Evolutionary conservation across 768 basidiomycete genomes (phyloP).

Genomic region (Crassisporium funariophilum): DNA sequence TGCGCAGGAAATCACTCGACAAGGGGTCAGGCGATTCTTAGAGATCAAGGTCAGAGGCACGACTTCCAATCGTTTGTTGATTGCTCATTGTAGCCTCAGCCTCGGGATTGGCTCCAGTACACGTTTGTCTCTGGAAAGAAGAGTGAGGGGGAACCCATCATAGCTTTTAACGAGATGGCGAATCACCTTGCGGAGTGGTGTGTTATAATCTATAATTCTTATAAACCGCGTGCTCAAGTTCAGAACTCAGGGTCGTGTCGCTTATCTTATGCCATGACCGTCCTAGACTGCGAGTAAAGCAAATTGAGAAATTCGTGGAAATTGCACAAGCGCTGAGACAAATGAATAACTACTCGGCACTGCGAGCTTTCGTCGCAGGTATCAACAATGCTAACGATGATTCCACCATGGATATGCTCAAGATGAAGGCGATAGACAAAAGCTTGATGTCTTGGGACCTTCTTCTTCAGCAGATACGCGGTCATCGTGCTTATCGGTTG

Average conservation of each 20-base stretch:
- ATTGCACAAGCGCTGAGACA: slow-evolving; percentile 79
- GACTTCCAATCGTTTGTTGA: slow-evolving; percentile 9
- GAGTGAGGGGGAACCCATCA: slow-evolving; percentile 69
- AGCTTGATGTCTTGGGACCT: slow-evolving; percentile 82
- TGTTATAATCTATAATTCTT: slow-evolving; percentile 20
- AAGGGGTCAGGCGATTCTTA: slow-evolving; percentile 70
- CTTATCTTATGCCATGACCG: slow-evolving; percentile 88
- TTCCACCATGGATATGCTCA: slow-evolving; percentile 75
- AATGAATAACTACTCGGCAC: slow-evolving; percentile 89
- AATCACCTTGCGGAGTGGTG: slow-evolving; percentile 88
- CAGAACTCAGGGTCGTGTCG: slow-evolving; percentile 74
- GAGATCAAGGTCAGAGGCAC: slow-evolving; percentile 65
- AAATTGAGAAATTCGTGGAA: slow-evolving; percentile 88
- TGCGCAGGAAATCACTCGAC: slow-evolving; percentile 83
- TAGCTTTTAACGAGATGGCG: slow-evolving; percentile 71
- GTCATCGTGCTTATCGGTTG: slow-evolving; percentile 89
- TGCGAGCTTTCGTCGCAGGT: slow-evolving; percentile 93
- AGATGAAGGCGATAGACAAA: slow-evolving; percentile 69
- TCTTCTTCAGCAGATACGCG: slow-evolving; percentile 77
- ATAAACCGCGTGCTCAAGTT: background rate
- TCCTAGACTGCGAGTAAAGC: slow-evolving; percentile 68
- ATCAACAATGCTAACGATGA: slow-evolving; percentile 85
- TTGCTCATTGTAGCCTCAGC: slow-evolving; percentile 44
- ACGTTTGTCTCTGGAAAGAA: slow-evolving; percentile 71
- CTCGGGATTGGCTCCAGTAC: slow-evolving; percentile 85